Evolutionary conservation across 1,284 basidiomycete species (phyloP).

Genomic region (Sporisorium reilianum): DNA sequence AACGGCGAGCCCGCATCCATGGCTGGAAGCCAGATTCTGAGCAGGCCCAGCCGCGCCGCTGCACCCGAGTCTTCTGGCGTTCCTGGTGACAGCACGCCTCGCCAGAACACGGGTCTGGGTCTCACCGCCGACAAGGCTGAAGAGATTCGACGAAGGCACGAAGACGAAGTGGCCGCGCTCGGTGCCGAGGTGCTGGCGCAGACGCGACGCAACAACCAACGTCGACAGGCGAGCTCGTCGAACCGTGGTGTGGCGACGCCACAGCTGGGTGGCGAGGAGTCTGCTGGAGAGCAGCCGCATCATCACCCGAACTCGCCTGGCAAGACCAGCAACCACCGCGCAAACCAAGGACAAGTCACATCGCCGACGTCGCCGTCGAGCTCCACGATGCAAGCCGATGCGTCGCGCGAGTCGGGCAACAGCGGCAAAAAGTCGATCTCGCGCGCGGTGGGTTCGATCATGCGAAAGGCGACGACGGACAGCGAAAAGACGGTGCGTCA

Average conservation of each 20-base stretch:
- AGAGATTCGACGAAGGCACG: conserved; percentile 62
- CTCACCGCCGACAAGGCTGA: conserved; percentile 53
- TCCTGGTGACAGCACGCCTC: conserved; percentile 35
- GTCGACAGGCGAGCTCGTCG: conserved; percentile 32
- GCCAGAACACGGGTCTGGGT: conserved; percentile 44
- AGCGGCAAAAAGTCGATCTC: conserved; percentile 39
- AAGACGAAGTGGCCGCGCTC: conserved; percentile 63
- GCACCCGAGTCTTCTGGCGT: conserved; percentile 11
- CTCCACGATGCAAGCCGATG: conserved; percentile 21
- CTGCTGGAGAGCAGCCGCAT: conserved; percentile 19
- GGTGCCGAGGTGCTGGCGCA: conserved; percentile 62
- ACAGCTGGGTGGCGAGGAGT: conserved; percentile 17
- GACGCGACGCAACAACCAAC: conserved; percentile 52
- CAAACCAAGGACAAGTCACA: conserved; percentile 5
- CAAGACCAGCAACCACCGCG: conserved; percentile 19
- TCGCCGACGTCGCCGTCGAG: conserved; percentile 12
- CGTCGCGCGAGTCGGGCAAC: conserved; percentile 33
- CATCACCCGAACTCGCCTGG: conserved; percentile 2
- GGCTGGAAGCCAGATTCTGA: conserved; percentile 20
- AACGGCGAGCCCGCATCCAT: conserved; percentile 10
- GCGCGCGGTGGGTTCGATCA: conserved; percentile 43
- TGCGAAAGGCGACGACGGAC: conserved; percentile 43
- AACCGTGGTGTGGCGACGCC: conserved; percentile 16
- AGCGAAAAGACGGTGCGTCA: conserved; percentile 41
- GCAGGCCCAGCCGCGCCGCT: conserved; percentile 13